phyloP scores from a whole-genome alignment of 306 rosid genomes.

The Glycyrrhiza uralensis region DNA sequence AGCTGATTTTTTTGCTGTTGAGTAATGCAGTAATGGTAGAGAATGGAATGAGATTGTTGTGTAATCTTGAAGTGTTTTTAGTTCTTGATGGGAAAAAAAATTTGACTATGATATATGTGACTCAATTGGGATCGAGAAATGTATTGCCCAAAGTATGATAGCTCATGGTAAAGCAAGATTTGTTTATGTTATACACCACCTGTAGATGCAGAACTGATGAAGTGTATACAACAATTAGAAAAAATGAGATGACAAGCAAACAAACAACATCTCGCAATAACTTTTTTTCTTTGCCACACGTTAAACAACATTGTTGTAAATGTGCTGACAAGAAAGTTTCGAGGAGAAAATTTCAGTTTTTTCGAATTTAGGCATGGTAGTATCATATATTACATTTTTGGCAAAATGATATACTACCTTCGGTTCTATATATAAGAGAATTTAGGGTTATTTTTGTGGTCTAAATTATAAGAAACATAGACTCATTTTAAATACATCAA shows the following conservation, averaged over 20 bases:
- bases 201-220: neutral
- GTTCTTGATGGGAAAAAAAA: too few relatives aligned
- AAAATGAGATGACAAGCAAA: neutral
- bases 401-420: neutral
- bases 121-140: neutral
- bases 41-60: neutral
- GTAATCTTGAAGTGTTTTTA: neutral
- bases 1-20: neutral
- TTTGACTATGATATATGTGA: too few relatives aligned
- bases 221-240: neutral
- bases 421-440: too few relatives aligned
- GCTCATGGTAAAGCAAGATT: neutral
- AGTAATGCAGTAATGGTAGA: neutral
- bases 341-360: too few relatives aligned
- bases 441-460: too few relatives aligned
- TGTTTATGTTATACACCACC: neutral
- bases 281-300: too few relatives aligned
- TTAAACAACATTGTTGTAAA: too few relatives aligned
- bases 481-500: too few relatives aligned
- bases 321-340: too few relatives aligned
- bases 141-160: neutral
- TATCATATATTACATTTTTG: neutral
- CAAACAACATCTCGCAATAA: too few relatives aligned
- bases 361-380: too few relatives aligned
- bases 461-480: too few relatives aligned